A percentile compares a stretch with the other conserved stretches of the same genome.
Evolutionary conservation across 805 yeast genomes (phyloP).

Genomic region (Wickerhamiella galacta): DNA sequence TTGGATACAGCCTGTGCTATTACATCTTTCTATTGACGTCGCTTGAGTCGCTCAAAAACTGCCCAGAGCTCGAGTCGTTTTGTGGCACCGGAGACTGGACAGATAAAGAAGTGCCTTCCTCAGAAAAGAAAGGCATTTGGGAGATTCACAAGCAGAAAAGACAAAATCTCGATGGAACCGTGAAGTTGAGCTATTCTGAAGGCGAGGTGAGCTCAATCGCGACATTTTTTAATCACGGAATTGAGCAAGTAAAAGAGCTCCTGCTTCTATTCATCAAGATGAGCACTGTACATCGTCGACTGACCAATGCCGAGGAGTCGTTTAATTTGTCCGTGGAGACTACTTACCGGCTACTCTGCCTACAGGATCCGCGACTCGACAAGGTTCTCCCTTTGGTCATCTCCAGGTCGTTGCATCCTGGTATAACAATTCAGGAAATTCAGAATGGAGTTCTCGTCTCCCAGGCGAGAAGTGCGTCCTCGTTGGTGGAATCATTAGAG

Average conservation of each 20-base stretch:
- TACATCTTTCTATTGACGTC: conserved; percentile 28
- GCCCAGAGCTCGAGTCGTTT: conserved; percentile 30
- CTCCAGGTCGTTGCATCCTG: conserved; percentile 5
- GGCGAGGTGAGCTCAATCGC: conserved; percentile 4
- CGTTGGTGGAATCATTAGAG: conserved; percentile 16
- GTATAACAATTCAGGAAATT: conserved; percentile 11
- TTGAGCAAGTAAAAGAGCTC: conserved; percentile 6
- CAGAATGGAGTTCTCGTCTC: conserved; percentile 4
- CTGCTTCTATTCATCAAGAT: conserved; percentile 2
- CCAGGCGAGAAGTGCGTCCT: conserved; percentile 6
- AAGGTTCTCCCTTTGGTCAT: not conserved
- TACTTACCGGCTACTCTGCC: not conserved
- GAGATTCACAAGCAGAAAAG: conserved; percentile 16
- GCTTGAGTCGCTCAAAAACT: conserved; percentile 24
- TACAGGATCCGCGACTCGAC: not conserved
- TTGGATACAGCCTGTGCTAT: conserved; percentile 29
- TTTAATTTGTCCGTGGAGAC: not conserved
- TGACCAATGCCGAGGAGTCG: not conserved
- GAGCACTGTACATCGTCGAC: not conserved
- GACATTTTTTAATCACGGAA: conserved; percentile 7
- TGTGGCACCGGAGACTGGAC: conserved; percentile 13
- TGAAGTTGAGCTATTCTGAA: conserved; percentile 10
- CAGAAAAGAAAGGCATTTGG: conserved; percentile 17
- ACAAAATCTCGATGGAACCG: conserved; percentile 11
- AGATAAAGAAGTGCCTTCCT: conserved; percentile 3